Percentiles rank a stretch among this genome's conserved stretches.
Evolutionary conservation across 371 early-diverging fungal species (phyloP).

Genomic region (Parasitella parasitica): DNA sequence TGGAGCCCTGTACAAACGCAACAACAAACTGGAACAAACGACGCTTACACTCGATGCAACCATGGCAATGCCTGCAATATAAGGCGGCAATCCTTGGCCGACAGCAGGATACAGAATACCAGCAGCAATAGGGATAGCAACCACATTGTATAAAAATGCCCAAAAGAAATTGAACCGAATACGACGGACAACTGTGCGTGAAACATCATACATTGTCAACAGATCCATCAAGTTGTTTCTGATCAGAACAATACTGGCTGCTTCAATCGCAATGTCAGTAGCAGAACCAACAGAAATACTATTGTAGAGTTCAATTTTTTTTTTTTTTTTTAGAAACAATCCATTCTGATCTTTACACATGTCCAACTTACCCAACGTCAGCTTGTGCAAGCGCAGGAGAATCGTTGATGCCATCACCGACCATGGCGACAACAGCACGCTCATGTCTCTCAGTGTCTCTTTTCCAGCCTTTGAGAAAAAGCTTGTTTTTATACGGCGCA

Average conservation of each 20-base stretch:
- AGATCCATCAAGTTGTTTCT: constrained; percentile 71
- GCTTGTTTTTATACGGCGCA: background rate
- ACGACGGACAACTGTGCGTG: constrained; percentile 62
- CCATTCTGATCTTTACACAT: background rate
- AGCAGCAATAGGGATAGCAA: constrained; percentile 82
- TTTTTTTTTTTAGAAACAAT: too few relatives aligned
- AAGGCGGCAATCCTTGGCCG: constrained; percentile 60
- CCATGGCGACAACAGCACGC: constrained; percentile 79
- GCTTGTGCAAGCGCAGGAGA: constrained; percentile 88
- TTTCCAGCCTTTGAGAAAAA: constrained; percentile 15
- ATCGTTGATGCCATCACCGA: constrained; percentile 98
- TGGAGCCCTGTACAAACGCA: constrained; percentile 56
- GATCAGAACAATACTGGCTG: constrained; percentile 74
- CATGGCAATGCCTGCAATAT: constrained; percentile 84
- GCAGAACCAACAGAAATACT: constrained; percentile 71
- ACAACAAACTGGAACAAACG: constrained; percentile 65
- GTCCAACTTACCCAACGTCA: constrained; percentile 65
- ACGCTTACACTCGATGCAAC: constrained; percentile 78
- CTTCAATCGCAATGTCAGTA: constrained; percentile 80
- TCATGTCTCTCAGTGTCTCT: constrained; percentile 41
- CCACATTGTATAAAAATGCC: constrained; percentile 78
- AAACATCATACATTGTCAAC: constrained; percentile 63
- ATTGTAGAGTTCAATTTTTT: too few relatives aligned
- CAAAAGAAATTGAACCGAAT: constrained; percentile 79
- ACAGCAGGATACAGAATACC: constrained; percentile 67